Conservation (phyloP, 2,329 filamentous ascomycete species). For the Phialophora tarda region DNA sequence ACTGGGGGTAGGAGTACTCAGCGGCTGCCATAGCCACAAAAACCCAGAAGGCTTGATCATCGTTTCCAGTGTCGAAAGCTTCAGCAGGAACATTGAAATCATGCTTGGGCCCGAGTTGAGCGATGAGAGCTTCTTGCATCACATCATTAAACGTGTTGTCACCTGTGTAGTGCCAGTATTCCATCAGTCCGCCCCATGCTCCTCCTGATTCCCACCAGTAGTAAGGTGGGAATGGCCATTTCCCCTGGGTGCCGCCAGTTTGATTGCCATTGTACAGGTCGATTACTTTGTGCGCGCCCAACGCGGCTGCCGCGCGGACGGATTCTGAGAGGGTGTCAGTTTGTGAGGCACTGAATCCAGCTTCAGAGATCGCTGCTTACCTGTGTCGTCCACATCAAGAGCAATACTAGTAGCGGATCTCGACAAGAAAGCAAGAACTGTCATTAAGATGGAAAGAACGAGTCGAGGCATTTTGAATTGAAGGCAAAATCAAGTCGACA, state of each 20-base stretch:
- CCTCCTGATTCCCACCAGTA: constrained; percentile 71
- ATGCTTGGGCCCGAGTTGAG: constrained; percentile 63
- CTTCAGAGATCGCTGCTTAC: constrained; percentile 34
- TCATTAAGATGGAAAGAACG: background rate
- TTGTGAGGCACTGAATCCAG: background rate
- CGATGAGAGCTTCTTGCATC: constrained; percentile 64
- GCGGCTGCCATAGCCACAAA: constrained; percentile 71
- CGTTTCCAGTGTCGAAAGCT: constrained; percentile 58
- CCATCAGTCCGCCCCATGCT: constrained; percentile 70
- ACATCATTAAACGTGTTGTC: constrained; percentile 66
- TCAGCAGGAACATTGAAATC: constrained; percentile 64
- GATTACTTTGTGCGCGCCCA: constrained; percentile 57
- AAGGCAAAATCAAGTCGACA: background rate
- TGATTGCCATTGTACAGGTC: constrained; percentile 59
- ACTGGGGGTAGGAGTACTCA: constrained; percentile 68
- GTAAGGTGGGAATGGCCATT: constrained; percentile 70
- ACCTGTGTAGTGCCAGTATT: constrained; percentile 71
- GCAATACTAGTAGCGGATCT: constrained; percentile 36
- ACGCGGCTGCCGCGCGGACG: constrained; percentile 51
- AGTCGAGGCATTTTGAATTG: constrained; percentile 20
- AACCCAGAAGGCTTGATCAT: constrained; percentile 74
- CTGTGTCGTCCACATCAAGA: constrained; percentile 41
- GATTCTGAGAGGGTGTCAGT: constrained; percentile 44
- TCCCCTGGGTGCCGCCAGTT: constrained; percentile 57
- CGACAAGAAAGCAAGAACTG: constrained; percentile 18